Percentiles rank a stretch among this genome's conserved stretches.
phyloP scores from a whole-genome alignment of 345 rosid species.

The Bruguiera sexangula region DNA sequence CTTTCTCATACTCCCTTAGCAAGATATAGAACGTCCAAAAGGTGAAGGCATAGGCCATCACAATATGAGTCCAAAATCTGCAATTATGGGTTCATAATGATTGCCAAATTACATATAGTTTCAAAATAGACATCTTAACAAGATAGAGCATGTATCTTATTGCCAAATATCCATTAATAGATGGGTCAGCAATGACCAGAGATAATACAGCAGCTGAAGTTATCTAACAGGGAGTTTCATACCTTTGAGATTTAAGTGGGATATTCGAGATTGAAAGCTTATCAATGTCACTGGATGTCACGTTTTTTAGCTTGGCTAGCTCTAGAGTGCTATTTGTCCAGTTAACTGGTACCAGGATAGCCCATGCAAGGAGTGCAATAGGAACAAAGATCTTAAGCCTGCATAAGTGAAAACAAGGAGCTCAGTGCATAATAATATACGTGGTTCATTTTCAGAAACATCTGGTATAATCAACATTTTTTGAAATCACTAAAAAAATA shows the following conservation, averaged over 20 bases:
- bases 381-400: conserved; percentile 91
- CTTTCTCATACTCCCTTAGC: conserved; percentile 71
- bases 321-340: conserved; percentile 54
- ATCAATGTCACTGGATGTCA: conserved; percentile 84
- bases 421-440: conserved; percentile 8
- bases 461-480: conserved; percentile 1
- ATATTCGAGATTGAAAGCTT: conserved; percentile 85
- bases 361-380: conserved; percentile 68
- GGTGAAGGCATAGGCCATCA: conserved; percentile 81
- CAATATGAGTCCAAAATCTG: conserved; percentile 82
- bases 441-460: neutral
- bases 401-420: conserved; percentile 14
- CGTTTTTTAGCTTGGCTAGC: conserved; percentile 33
- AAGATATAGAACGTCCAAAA: conserved; percentile 86
- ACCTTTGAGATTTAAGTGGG: conserved; percentile 66
- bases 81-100: conserved; percentile 3
- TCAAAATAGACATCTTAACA: neutral
- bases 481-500: neutral
- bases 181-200: neutral
- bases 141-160: too few relatives aligned
- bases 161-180: neutral
- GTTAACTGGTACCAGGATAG: conserved; percentile 75
- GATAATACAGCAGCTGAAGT: neutral
- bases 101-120: neutral
- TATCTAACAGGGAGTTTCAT: neutral